Percentiles rank a stretch among this genome's conserved stretches.
These are phyloP conservation scores for Corymbia calophylla DNA, from an alignment of 441 rosid species.

Conservation along the genomic window DNA sequence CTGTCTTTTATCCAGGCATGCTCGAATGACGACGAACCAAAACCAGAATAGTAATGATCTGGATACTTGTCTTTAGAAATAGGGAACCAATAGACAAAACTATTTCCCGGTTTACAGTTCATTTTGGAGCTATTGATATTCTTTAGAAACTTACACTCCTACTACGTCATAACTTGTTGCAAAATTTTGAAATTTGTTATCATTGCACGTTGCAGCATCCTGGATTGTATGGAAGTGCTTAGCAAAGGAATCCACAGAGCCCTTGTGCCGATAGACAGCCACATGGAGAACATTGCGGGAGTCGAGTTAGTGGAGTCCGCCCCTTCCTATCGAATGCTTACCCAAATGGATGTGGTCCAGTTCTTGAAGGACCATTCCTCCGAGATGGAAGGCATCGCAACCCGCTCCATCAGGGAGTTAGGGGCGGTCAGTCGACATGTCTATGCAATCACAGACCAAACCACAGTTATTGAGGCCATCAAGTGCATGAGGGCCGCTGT, in stretches of 20 bases:
- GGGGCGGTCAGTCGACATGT: conserved; percentile 49
- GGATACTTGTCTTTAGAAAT: background rate
- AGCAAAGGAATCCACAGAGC: conserved; percentile 89
- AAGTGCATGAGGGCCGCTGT: conserved; percentile 57
- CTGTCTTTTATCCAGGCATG: background rate
- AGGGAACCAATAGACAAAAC: background rate
- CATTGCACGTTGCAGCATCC: conserved; percentile 20
- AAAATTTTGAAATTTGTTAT: background rate
- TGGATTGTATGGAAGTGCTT: conserved; percentile 79
- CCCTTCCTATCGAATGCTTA: conserved; percentile 54
- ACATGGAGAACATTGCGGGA: conserved; percentile 39
- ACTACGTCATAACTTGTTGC: background rate
- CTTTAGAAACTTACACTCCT: background rate
- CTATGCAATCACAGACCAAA: conserved; percentile 42
- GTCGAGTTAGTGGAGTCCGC: conserved; percentile 68
- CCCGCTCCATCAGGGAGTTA: conserved; percentile 19
- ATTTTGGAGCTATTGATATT: background rate
- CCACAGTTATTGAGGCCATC: conserved; percentile 40
- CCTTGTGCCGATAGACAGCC: conserved; percentile 58
- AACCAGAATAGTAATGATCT: background rate
- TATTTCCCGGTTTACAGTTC: background rate
- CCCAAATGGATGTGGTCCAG: conserved; percentile 70
- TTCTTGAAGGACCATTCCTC: conserved; percentile 38
- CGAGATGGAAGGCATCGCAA: conserved; percentile 24
- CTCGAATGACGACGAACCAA: background rate